Percentiles rank a stretch among this genome's conserved stretches.
Conservation (phyloP, 2,329 filamentous ascomycete genomes). For the Exserohilum rostratum region DNA sequence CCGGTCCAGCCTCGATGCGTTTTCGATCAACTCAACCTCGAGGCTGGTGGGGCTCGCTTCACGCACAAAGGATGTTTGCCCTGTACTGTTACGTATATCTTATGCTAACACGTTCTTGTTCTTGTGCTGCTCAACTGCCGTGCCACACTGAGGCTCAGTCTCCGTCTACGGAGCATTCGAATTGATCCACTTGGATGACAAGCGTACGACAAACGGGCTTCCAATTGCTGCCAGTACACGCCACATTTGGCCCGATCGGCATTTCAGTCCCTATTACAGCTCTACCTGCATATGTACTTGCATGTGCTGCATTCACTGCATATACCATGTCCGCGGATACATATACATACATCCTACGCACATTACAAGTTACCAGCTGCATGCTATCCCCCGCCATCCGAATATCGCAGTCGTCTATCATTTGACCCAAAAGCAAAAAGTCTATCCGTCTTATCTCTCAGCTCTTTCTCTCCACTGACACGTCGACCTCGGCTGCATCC, state of each 20-base stretch:
- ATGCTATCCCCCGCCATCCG: neutral
- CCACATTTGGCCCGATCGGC: neutral
- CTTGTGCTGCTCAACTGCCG: neutral
- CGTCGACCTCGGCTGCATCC: neutral
- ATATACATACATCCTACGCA: neutral
- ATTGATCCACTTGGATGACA: neutral
- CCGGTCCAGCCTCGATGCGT: neutral
- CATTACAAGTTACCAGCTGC: neutral
- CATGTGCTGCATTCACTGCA: no score
- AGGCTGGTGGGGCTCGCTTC: slow-evolving; percentile 3
- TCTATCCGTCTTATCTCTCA: neutral
- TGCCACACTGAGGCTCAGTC: neutral
- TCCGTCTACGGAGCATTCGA: neutral
- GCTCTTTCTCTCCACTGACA: neutral
- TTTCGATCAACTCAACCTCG: slow-evolving; percentile 5
- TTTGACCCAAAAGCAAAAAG: neutral
- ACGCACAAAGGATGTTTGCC: neutral
- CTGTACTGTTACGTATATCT: neutral
- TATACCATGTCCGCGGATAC: neutral
- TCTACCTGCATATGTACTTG: no score
- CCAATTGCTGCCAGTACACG: neutral
- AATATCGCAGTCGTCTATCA: neutral
- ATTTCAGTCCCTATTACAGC: neutral
- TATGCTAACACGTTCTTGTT: neutral
- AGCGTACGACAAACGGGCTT: neutral